Base-by-base conservation (phyloP, 805 yeast species). In the Candida glaebosa region DNA sequence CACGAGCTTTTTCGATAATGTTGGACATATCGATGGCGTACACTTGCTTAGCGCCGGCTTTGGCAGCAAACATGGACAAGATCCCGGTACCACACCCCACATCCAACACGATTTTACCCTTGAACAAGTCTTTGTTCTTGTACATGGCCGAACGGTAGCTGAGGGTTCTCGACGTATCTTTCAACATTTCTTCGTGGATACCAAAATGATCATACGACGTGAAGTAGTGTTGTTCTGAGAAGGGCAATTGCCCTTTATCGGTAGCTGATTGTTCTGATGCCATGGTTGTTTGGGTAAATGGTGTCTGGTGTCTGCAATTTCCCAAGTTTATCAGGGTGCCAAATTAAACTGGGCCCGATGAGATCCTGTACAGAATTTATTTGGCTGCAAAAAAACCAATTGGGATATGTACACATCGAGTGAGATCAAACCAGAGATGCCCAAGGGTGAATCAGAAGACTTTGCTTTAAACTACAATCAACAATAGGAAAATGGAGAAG, bases 1-100 rank as follows among this genome's bases (percentile, higher is more conserved):
- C 80, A 57, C 79, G 79, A n/a, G 99, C 99, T 89, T 88, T 89
- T 49, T 83, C 95, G 53, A 95, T 93, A 62, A 93, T 93, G 61
- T 86, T 86, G 18, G 96, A 88, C 90, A 90, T 89, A 67, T 93
- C 99, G 41, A 93, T 97, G 37, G 96, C 96, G 63, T 89, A 84
- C 40, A 93, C 99, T 60, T 89, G 97, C 63, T 89, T 88, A 48
- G 99, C 99, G 50, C 99, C 99, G n/a, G 97, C 95, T 59, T 83
- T 84, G 38, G 91, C 96, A 14, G 98, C 98, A 73, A 93, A 93
- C 96, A 93, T 87, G 18, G 97, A 90, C 48, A 93, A 70, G 51
- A 93, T 89, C 53, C 99, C 99, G 16, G 99, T 93, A 52, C 99
- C 99, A 66, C 99, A 95, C 38, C 99, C 99, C 43, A 93, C 99